A percentile compares a stretch with the other conserved stretches of the same genome.
Evolutionary conservation across 495 filamentous ascomycete genomes (phyloP).

Genomic region (Lophiotrema nucula): DNA sequence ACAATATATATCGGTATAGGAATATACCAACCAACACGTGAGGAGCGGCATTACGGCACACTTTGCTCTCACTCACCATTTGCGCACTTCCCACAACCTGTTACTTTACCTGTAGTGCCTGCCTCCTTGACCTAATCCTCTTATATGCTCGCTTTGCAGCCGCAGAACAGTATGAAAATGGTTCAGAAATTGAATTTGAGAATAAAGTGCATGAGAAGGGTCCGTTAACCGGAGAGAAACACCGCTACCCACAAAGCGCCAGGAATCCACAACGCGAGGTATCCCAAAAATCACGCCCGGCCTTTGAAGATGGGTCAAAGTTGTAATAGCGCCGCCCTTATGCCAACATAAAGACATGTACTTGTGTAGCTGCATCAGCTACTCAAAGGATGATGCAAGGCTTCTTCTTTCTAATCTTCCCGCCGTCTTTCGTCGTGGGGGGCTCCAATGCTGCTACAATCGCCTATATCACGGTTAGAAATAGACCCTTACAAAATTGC

Average conservation of each 20-base stretch:
- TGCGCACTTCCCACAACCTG: no score
- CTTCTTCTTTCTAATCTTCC: constrained; percentile 10
- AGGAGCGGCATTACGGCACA: no score
- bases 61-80: no score
- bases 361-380: not conserved
- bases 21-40: no score
- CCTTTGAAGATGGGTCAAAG: constrained; percentile 14
- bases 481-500: not conserved
- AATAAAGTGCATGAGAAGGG: constrained; percentile 7
- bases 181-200: not conserved
- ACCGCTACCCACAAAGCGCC: constrained; percentile 37
- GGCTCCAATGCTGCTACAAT: constrained; percentile 47
- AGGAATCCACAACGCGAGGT: constrained; percentile 30
- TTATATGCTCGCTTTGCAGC: not conserved
- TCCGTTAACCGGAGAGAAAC: constrained; percentile 16
- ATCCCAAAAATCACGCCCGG: constrained; percentile 31
- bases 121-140: no score
- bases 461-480: constrained; percentile 35
- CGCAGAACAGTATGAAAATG: not conserved
- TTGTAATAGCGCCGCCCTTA: no score
- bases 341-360: no score
- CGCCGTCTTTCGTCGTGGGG: constrained; percentile 21
- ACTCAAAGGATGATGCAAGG: not conserved
- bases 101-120: no score
- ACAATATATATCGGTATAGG: no score